A percentile compares a stretch with the other conserved stretches of the same genome.
Conservation (phyloP, 306 rosid species). For the Erythrophleum fordii region DNA sequence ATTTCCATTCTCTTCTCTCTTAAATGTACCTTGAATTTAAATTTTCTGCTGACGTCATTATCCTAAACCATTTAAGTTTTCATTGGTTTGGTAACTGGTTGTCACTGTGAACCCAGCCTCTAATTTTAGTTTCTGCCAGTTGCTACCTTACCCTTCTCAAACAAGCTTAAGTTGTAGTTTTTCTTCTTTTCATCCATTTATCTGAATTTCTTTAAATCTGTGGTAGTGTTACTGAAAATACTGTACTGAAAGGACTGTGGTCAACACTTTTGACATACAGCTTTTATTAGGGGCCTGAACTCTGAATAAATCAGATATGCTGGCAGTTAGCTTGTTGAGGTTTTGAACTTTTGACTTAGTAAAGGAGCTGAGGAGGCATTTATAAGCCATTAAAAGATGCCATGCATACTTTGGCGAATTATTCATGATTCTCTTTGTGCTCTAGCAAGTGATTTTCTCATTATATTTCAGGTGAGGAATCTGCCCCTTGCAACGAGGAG, state of each 20-base stretch:
- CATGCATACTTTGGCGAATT: background rate
- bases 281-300: background rate
- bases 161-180: background rate
- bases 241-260: background rate
- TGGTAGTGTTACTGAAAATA: background rate
- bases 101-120: background rate
- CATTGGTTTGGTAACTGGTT: background rate
- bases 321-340: background rate
- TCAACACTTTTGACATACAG: background rate
- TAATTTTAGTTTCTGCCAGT: background rate
- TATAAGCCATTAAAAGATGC: background rate
- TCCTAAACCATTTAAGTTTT: background rate
- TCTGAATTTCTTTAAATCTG: background rate
- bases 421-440: background rate
- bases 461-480: conserved; percentile 55
- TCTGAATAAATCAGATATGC: too few relatives aligned
- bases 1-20: background rate
- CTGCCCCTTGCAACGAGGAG: conserved; percentile 47
- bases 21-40: conserved; percentile 1
- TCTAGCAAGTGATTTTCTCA: background rate
- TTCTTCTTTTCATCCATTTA: background rate
- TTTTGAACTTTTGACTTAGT: background rate
- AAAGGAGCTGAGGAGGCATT: background rate
- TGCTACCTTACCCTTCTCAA: background rate
- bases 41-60: conserved; percentile 12